Conservation (phyloP, 805 yeast species). For the Pichia thaimueangensis region DNA sequence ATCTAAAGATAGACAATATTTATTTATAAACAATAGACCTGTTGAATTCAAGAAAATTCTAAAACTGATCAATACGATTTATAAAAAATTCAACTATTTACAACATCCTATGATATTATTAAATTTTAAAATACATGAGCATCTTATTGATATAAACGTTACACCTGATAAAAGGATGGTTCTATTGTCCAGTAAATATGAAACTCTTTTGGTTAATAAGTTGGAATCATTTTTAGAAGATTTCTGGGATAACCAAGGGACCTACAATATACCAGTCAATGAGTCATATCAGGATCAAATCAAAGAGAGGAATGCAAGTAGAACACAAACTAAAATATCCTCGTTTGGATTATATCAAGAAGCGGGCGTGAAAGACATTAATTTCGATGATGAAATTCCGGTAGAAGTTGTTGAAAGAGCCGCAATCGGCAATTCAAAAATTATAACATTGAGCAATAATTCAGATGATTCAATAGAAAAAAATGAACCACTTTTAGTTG, state of each 20-base stretch:
- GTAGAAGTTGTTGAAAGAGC: constrained; percentile 6
- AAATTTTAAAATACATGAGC: constrained; percentile 48
- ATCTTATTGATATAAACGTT: constrained; percentile 71
- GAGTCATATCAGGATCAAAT: constrained; percentile 2
- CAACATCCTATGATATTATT: constrained; percentile 70
- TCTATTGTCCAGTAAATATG: constrained; percentile 50
- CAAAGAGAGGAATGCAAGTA: neutral
- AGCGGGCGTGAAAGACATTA: neutral
- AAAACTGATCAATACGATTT: constrained; percentile 65
- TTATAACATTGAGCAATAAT: neutral
- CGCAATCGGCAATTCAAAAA: constrained; percentile 3
- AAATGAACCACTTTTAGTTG: too few species aligned
- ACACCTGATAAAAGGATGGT: constrained; percentile 86
- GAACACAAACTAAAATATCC: constrained; percentile 8
- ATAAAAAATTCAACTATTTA: constrained; percentile 60
- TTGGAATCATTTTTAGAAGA: constrained; percentile 44
- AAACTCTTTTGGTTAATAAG: constrained; percentile 48
- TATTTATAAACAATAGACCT: constrained; percentile 75
- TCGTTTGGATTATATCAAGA: constrained; percentile 12
- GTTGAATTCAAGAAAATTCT: constrained; percentile 47
- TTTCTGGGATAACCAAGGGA: constrained; percentile 32
- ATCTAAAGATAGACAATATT: constrained; percentile 65
- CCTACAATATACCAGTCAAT: constrained; percentile 11
- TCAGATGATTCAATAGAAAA: neutral
- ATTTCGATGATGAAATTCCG: constrained; percentile 3